A percentile compares a stretch with the other conserved stretches of the same genome.
These are phyloP conservation scores for Salmacisia buchloeana DNA, from an alignment of 1,284 basidiomycete species.

Conservation along the genomic window DNA sequence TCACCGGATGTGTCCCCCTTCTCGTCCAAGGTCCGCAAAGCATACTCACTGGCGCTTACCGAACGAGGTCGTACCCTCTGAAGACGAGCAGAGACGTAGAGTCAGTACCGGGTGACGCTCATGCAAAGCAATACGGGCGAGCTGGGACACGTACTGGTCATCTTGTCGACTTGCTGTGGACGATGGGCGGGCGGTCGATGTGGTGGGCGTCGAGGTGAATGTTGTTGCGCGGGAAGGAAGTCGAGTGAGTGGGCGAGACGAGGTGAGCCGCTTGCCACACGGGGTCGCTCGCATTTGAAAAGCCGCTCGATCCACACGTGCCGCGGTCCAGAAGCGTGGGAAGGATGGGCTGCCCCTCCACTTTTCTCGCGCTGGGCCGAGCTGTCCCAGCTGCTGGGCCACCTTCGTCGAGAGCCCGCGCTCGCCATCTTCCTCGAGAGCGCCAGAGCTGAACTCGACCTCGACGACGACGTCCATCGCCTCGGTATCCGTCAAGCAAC, in stretches of 20 bases:
- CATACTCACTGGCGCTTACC: conserved; percentile 51
- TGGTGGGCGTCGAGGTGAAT: neutral
- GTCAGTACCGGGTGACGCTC: neutral
- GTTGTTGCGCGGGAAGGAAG: neutral
- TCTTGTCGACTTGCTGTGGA: conserved; percentile 5
- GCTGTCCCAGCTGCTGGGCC: no score
- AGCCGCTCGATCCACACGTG: no score
- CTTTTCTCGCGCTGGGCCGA: no score
- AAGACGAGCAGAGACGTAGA: neutral
- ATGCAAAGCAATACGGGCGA: neutral
- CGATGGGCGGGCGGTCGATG: neutral
- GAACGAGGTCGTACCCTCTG: conserved; percentile 50
- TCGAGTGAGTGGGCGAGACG: neutral
- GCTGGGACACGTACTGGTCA: conserved; percentile 3
- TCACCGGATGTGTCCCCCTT: neutral
- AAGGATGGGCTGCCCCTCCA: no score
- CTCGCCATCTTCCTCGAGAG: no score
- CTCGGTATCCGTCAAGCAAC: no score
- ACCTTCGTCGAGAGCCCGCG: no score
- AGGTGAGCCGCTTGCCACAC: no score
- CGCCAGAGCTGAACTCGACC: no score
- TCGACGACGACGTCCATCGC: no score
- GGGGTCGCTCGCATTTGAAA: no score
- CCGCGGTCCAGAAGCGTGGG: no score
- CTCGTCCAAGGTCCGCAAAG: neutral